These are phyloP conservation scores for Aureobasidium musti DNA, from an alignment of 2,329 filamentous ascomycete genomes.

Conservation along the genomic window DNA sequence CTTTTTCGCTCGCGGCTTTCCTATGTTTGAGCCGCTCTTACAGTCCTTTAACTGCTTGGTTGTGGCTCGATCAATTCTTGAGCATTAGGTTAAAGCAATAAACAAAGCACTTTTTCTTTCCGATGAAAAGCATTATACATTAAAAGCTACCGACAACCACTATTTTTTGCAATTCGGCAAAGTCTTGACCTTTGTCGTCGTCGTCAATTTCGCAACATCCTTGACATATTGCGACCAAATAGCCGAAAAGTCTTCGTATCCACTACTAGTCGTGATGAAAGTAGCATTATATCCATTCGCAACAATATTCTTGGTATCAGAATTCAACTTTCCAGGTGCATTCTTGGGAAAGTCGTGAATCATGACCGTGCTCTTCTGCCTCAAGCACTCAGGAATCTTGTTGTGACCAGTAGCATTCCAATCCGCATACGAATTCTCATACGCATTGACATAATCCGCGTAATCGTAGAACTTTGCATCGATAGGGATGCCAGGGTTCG, in stretches of 20 bases:
- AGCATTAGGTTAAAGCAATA: too few relatives aligned
- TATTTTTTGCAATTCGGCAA: background rate
- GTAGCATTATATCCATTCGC: conserved; percentile 12
- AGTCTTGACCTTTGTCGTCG: conserved; percentile 22
- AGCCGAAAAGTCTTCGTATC: conserved; percentile 13
- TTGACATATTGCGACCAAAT: conserved; percentile 19
- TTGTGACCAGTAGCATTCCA: conserved; percentile 12
- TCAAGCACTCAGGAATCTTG: conserved; percentile 18
- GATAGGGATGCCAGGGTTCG: conserved; percentile 31
- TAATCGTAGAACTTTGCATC: conserved; percentile 23
- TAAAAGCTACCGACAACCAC: background rate
- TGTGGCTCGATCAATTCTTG: background rate
- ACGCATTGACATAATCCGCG: conserved; percentile 22
- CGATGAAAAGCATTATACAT: background rate
- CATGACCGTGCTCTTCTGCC: conserved; percentile 14
- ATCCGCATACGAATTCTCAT: conserved; percentile 14
- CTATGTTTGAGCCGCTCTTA: background rate
- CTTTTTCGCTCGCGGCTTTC: background rate
- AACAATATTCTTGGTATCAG: conserved; percentile 5
- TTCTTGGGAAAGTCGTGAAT: background rate
- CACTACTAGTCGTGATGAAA: conserved; percentile 5
- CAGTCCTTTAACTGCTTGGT: background rate
- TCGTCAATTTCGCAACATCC: conserved; percentile 8
- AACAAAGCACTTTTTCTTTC: too few relatives aligned
- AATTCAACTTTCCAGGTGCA: background rate